Base-by-base conservation (phyloP, 805 yeast species). In the Wickerhamomyces pijperi region DNA sequence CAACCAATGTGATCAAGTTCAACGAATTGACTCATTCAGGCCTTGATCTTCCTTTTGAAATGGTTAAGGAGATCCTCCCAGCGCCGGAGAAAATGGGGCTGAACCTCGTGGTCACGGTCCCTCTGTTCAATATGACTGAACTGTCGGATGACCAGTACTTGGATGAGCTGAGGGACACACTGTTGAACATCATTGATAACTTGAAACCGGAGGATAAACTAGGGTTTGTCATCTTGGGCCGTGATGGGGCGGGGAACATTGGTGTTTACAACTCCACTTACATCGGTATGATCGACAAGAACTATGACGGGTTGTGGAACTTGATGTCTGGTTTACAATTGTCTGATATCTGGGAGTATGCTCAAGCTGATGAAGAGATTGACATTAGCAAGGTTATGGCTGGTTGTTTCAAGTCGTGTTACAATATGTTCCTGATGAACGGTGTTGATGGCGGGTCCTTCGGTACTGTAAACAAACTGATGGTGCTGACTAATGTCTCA, bases 251-350 rank as follows among this genome's bases (percentile, higher is more conserved):
- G 8, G 65, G 73, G 7, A 44, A 35, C 13, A 20, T 31, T 14
- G 59, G 63, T 7, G 51, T 56, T 19, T 47, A 47, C 25, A 70
- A 73, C 1, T 63, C 71, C 1, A 45, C 51, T 7, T 73, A 65
- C 44, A 55, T 69, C 33, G 78, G 78, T 3, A 64, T 70, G 49
- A 61, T 66, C 0, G 52, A 57, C 15, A 53, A 62, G 13, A 45
- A 46, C 4, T 74, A 78, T 78, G 54, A 59, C 12, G 75, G 74
- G 1, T 71, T 78, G 74, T 58, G 59, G 28, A 64, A 63, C 4
- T 47, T 72, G 18, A 47, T 70, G 19, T 53, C 57, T n/a, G 65
- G 59, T 9, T 41, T 71, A 8, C 48, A 56, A 31, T 58, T 65
- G 2, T 6, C 15, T 4, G 19, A 31, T n/a, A n/a, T n/a, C n/a